Evolutionary conservation across 306 rosid genomes (phyloP).

Genomic region (Medicago lupulina): DNA sequence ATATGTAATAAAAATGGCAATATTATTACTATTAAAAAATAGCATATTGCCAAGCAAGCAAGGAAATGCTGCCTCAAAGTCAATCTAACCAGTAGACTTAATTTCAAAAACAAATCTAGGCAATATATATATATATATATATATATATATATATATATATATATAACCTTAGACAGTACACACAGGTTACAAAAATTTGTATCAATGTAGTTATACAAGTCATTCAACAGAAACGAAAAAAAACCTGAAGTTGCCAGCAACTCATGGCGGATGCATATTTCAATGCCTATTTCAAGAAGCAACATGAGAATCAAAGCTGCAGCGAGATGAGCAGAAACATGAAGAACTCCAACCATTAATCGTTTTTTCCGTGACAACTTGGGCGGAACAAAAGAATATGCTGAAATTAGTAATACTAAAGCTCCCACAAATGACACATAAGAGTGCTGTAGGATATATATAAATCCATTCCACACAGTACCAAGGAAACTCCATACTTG

Average conservation of each 20-base stretch:
- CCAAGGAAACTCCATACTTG: conserved; percentile 75
- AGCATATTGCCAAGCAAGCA: background rate
- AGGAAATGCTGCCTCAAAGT: background rate
- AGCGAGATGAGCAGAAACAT: conserved; percentile 86
- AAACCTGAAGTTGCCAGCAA: conserved; percentile 93
- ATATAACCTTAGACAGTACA: background rate
- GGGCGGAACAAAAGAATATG: conserved; percentile 84
- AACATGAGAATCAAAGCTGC: conserved; percentile 92
- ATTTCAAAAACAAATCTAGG: background rate
- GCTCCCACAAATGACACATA: conserved; percentile 78
- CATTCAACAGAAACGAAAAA: conserved; percentile 33
- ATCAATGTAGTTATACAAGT: conserved; percentile 35
- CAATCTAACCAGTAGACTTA: conserved; percentile 7
- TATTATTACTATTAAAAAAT: no score
- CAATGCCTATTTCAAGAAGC: conserved; percentile 90
- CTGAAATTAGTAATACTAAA: conserved; percentile 68
- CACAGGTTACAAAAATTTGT: background rate
- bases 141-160: background rate
- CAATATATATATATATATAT: no score
- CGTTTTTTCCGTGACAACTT: conserved; percentile 85
- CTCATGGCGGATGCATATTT: conserved; percentile 81
- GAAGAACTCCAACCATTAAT: conserved; percentile 78
- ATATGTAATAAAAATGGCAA: background rate
- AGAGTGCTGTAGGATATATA: conserved; percentile 72
- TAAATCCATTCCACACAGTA: conserved; percentile 86